Percentiles rank a stretch among this genome's conserved stretches.
phyloP scores from a whole-genome alignment of 2,329 filamentous ascomycete genomes.

The Botrytis sinoallii region DNA sequence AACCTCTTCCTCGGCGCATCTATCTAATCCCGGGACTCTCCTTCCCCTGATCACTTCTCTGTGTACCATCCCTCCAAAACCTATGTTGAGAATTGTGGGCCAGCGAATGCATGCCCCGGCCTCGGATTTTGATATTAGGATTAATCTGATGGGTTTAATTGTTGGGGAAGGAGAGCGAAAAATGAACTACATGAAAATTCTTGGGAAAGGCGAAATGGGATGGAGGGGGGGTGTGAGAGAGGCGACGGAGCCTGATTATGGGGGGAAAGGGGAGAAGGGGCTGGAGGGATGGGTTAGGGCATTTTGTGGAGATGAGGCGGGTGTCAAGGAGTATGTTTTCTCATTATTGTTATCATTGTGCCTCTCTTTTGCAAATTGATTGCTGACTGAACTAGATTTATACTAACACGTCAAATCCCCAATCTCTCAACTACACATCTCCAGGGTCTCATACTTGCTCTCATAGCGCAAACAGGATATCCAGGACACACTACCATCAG shows the following conservation, averaged over 20 bases:
- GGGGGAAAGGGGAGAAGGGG: slow-evolving; percentile 13
- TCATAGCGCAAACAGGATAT: slow-evolving; percentile 50
- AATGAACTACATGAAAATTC: slow-evolving; percentile 54
- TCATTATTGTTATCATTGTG: not conserved
- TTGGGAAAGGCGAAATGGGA: slow-evolving; percentile 48
- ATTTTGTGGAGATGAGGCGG: slow-evolving; percentile 30
- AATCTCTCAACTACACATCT: slow-evolving; percentile 55
- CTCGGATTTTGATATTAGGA: slow-evolving; percentile 51
- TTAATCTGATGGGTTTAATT: slow-evolving; percentile 54
- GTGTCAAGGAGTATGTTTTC: slow-evolving; percentile 31
- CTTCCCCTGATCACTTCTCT: slow-evolving; percentile 47
- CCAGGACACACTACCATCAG: slow-evolving; percentile 48
- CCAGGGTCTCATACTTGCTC: slow-evolving; percentile 51
- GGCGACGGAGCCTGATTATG: slow-evolving; percentile 20
- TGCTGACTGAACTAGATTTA: slow-evolving; percentile 40
- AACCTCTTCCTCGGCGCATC: slow-evolving; percentile 47
- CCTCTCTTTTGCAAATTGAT: not conserved
- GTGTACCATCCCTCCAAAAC: slow-evolving; percentile 54
- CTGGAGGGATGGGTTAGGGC: slow-evolving; percentile 28
- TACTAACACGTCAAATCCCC: slow-evolving; percentile 50
- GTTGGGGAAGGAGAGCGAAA: slow-evolving; percentile 45
- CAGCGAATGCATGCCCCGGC: slow-evolving; percentile 34
- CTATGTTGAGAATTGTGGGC: slow-evolving; percentile 49
- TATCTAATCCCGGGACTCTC: slow-evolving; percentile 47
- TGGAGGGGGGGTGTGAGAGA: slow-evolving; percentile 42